These are phyloP conservation scores for Mycena citricolor DNA, from an alignment of 1,284 basidiomycete genomes.

Conservation along the genomic window DNA sequence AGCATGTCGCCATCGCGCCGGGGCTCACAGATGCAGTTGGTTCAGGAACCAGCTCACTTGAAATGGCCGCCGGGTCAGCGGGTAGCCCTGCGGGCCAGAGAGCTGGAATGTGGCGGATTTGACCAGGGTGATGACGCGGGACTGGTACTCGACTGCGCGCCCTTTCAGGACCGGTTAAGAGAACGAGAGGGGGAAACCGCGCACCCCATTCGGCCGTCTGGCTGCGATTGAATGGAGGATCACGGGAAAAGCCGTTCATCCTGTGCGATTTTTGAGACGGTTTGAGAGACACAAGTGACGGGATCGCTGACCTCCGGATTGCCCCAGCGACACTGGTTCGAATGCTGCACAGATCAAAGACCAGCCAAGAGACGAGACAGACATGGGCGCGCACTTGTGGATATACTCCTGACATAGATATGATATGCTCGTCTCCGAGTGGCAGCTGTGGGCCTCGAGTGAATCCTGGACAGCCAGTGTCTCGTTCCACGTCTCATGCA, in stretches of 20 bases:
- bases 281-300: slow-evolving; percentile 9
- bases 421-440: slow-evolving; percentile 62
- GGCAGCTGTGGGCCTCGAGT: slow-evolving; percentile 65
- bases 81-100: slow-evolving; percentile 12
- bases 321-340: slow-evolving; percentile 66
- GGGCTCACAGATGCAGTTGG: too few relatives aligned
- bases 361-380: slow-evolving; percentile 18
- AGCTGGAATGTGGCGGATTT: slow-evolving; percentile 41
- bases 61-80: slow-evolving; percentile 43
- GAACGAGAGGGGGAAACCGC: slow-evolving; percentile 31
- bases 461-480: slow-evolving; percentile 63
- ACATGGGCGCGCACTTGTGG: slow-evolving; percentile 65
- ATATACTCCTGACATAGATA: slow-evolving; percentile 72
- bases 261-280: too few relatives aligned
- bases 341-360: slow-evolving; percentile 41
- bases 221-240: slow-evolving; percentile 59
- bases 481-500: slow-evolving; percentile 49
- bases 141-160: slow-evolving; percentile 60
- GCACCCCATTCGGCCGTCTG: slow-evolving; percentile 75
- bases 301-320: slow-evolving; percentile 48
- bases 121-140: slow-evolving; percentile 56
- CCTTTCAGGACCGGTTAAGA: slow-evolving; percentile 26
- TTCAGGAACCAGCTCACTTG: slow-evolving; percentile 71
- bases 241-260: slow-evolving; percentile 44
- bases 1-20: too few relatives aligned